Percentiles rank a stretch among this genome's conserved stretches.
phyloP scores from a whole-genome alignment of 2,329 filamentous ascomycete genomes.

The Monosporascus sp. region DNA sequence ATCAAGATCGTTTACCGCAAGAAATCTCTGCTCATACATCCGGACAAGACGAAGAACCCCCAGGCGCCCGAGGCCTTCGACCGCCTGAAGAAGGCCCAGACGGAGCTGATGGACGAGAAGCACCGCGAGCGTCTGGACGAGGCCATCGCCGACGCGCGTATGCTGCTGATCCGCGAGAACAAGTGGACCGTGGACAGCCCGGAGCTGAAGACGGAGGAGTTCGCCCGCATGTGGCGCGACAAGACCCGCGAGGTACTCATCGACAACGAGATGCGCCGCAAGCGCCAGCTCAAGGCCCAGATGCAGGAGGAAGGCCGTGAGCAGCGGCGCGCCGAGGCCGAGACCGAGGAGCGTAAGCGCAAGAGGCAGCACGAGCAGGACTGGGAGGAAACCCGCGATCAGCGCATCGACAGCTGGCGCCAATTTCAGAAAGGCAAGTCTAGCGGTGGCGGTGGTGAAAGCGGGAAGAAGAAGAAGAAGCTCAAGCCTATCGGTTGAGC shows the following conservation, averaged over 20 bases:
- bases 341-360: constrained; percentile 72
- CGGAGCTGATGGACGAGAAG: constrained; percentile 89
- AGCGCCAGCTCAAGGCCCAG: constrained; percentile 84
- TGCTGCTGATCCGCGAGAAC: constrained; percentile 88
- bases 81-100: constrained; percentile 90
- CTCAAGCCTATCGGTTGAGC: constrained; percentile 55
- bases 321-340: constrained; percentile 79
- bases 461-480: constrained; percentile 68
- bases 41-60: constrained; percentile 92
- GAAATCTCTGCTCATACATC: constrained; percentile 98
- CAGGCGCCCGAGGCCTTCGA: constrained; percentile 93
- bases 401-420: constrained; percentile 90
- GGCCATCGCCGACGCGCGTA: constrained; percentile 90
- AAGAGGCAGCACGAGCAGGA: constrained; percentile 90
- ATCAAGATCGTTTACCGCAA: constrained; percentile 93
- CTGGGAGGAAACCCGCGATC: constrained; percentile 89
- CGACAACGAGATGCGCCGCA: constrained; percentile 81
- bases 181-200: constrained; percentile 87
- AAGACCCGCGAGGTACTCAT: constrained; percentile 87
- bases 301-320: constrained; percentile 95
- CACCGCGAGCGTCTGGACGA: constrained; percentile 82
- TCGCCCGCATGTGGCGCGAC: constrained; percentile 79
- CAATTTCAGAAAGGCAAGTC: constrained; percentile 76
- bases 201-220: constrained; percentile 79
- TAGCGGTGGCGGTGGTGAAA: constrained; percentile 33